Conservation (phyloP, 2,329 filamentous ascomycete species). For the Coleophoma eucalyptorum region DNA sequence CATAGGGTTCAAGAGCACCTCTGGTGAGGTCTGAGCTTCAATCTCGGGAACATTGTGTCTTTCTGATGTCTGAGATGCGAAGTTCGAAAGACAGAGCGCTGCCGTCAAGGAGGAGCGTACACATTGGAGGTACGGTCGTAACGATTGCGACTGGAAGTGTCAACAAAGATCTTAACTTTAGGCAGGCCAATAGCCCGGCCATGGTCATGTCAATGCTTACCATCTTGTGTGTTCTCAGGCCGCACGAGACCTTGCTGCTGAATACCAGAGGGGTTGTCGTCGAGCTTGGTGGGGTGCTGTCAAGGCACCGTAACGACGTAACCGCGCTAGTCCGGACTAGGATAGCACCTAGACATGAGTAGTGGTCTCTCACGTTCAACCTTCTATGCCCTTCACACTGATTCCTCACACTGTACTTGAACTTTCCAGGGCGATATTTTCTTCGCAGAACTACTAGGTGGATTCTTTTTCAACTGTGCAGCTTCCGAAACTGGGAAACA, state of each 20-base stretch:
- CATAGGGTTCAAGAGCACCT: slow-evolving; percentile 88
- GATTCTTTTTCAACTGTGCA: not conserved
- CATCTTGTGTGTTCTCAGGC: slow-evolving; percentile 5
- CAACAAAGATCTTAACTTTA: not conserved
- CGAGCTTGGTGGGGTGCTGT: slow-evolving; percentile 21
- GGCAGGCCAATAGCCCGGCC: no score
- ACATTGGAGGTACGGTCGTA: slow-evolving; percentile 93
- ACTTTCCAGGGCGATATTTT: not conserved
- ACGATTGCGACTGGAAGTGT: slow-evolving; percentile 75
- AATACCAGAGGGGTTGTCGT: slow-evolving; percentile 2
- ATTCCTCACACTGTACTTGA: not conserved
- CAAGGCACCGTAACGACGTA: not conserved
- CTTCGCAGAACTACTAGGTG: not conserved
- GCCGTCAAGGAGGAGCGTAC: slow-evolving; percentile 93
- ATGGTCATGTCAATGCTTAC: not conserved
- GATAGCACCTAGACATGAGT: not conserved
- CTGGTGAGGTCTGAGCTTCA: slow-evolving; percentile 87
- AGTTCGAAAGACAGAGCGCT: slow-evolving; percentile 91
- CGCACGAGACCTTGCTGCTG: not conserved
- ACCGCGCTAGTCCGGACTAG: not conserved
- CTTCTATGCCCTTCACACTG: no score
- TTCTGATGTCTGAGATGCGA: slow-evolving; percentile 94
- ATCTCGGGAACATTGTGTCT: slow-evolving; percentile 98
- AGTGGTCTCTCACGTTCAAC: no score
- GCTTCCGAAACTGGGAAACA: not conserved